Evolutionary conservation across 2,329 filamentous ascomycete genomes (phyloP), one percentile per base, ranked within the genome.

Genomic region (Endoconidiophora laricicola): DNA sequence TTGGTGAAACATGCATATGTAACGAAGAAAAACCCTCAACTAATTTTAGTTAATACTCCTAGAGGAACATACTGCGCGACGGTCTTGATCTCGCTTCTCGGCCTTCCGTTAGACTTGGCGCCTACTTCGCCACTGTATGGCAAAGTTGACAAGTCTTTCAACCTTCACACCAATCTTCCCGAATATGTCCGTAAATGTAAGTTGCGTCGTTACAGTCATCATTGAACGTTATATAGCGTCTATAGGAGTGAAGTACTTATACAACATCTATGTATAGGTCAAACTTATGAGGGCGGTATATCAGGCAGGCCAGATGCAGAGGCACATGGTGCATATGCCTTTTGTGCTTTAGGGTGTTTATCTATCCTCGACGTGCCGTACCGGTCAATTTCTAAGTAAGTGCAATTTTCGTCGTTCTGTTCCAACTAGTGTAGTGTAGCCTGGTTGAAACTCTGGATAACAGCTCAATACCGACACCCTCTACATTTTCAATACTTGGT

Each of bases 261-360:
- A 37, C 16, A 18, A 18, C 2, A 18, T 18, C 16, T 18, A 20
- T 38, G 12, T 14, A 22, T 48, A 86, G 83, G 84, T 62, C 90
- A 96, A 72, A 93, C 86, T 9, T 95, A 83, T 64, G 91, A 98
- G 68, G 91, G 91, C 56, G 91, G 91, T 45, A 87, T 98, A 57
- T 88, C 85, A 56, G 83, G 79, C 50, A 81, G 82, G 55, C 91
- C 88, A 48, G 82, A 81, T 53, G 80, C 83, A 55, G 91, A 98
- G 71, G 91, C 90, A 49, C 91, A 98, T 66, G 91, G 91, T 54
- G 91, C 86, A 56, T 98, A 96, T 67, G 86, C 90, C 23, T 96
- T 96, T 66, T 95, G 90, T 66, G 88, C 85, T 50, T 69, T 98
- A 53, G 91, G 83, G 50, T 93, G 86, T 65, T 74, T 98, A 49